These are phyloP conservation scores for Sporothrix schenckii DNA, from an alignment of 2,329 filamentous ascomycete species.

Conservation along the genomic window DNA sequence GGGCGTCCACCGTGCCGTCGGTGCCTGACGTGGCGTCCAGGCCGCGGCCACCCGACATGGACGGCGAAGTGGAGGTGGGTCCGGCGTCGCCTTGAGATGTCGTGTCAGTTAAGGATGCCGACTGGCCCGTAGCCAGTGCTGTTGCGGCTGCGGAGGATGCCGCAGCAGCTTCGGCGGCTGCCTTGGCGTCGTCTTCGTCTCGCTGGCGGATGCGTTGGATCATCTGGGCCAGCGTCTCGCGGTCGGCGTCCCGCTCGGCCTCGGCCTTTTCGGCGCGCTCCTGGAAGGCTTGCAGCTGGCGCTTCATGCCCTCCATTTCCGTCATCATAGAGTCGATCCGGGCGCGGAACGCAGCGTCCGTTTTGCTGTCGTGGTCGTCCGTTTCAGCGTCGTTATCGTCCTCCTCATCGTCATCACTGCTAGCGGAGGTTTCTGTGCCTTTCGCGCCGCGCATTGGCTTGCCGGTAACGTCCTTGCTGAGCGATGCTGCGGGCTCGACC, in stretches of 20 bases:
- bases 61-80: background rate
- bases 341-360: constrained; percentile 56
- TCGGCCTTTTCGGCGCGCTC: constrained; percentile 80
- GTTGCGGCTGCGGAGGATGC: constrained; percentile 32
- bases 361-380: background rate
- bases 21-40: background rate
- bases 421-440: background rate
- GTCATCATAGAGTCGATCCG: constrained; percentile 74
- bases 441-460: background rate
- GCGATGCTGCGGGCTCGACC: constrained; percentile 44
- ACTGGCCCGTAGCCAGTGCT: background rate
- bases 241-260: constrained; percentile 69
- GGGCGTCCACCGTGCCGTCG: background rate
- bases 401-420: background rate
- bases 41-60: constrained; percentile 30
- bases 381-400: background rate
- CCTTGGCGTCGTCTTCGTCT: constrained; percentile 61
- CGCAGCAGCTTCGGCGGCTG: constrained; percentile 48
- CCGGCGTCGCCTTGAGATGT: background rate
- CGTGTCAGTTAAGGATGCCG: background rate
- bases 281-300: constrained; percentile 77
- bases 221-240: constrained; percentile 83
- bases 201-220: constrained; percentile 72
- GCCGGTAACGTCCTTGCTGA: background rate
- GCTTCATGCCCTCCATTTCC: constrained; percentile 80